phyloP scores from a whole-genome alignment of 192 early-diverging fungal species.

The Podila epigama region DNA sequence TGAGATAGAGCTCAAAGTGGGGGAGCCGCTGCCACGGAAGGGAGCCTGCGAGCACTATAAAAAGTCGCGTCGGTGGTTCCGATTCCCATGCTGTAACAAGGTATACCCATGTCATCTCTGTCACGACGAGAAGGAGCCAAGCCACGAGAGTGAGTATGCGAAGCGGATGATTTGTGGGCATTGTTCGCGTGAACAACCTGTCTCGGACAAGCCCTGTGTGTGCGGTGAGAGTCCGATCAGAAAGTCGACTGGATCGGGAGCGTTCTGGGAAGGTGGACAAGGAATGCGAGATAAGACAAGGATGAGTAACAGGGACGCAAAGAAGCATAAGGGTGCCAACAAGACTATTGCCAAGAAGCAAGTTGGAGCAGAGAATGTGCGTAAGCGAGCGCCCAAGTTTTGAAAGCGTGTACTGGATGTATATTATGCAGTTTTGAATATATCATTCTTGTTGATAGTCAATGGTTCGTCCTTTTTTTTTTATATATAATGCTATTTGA shows the following conservation, averaged over 20 bases:
- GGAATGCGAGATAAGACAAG: conserved; percentile 74
- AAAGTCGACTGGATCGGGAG: conserved; percentile 55
- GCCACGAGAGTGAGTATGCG: conserved; percentile 73
- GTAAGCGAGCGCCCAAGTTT: conserved; percentile 14
- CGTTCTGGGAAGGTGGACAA: conserved; percentile 92
- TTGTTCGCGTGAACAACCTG: conserved; percentile 82
- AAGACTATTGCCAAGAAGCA: conserved; percentile 47
- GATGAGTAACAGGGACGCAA: conserved; percentile 80
- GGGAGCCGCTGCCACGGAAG: conserved; percentile 76
- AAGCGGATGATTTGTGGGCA: conserved; percentile 86
- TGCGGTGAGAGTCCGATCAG: conserved; percentile 75
- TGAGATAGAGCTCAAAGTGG: conserved; percentile 71
- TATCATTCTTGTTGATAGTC: too few relatives aligned
- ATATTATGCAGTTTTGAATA: too few relatives aligned
- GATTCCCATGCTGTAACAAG: conserved; percentile 91
- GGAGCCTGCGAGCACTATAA: conserved; percentile 87
- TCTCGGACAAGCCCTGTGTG: conserved; percentile 59
- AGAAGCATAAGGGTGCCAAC: conserved; percentile 13
- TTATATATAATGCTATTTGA: too few relatives aligned
- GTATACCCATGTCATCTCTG: conserved; percentile 85
- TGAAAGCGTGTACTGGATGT: too few relatives aligned
- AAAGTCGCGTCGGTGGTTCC: conserved; percentile 90
- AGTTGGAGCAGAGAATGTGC: conserved; percentile 34
- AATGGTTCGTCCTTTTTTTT: too few relatives aligned
- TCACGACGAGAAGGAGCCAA: conserved; percentile 76